Conservation (phyloP, 495 filamentous ascomycete species). For the Penicillium mononematosum region DNA sequence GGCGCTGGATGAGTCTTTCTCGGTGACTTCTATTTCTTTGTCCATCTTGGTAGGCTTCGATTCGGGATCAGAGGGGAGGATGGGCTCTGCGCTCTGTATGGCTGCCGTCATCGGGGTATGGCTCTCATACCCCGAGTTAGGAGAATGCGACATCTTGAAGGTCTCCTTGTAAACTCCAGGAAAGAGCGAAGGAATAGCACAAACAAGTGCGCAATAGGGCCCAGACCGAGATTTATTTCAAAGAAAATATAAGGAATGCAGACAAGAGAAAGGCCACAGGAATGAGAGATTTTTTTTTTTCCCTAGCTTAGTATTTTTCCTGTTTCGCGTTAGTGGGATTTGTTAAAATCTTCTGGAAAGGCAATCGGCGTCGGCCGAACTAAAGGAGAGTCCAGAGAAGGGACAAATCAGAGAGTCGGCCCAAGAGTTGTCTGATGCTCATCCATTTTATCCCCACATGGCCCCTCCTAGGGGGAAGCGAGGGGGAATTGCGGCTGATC, state of each 20-base stretch:
- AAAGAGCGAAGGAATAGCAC: not conserved
- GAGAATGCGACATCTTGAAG: constrained; percentile 15
- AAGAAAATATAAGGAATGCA: not conserved
- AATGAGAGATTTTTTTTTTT: constrained; percentile 1
- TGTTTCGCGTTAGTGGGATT: not conserved
- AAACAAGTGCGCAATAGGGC: not conserved
- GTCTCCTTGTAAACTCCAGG: not conserved
- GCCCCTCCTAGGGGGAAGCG: not conserved
- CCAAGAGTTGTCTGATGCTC: not conserved
- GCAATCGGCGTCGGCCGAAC: not conserved
- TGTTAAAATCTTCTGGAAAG: not conserved
- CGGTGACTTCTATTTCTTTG: constrained; percentile 18
- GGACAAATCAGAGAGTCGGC: not conserved
- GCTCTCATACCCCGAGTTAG: constrained; percentile 7
- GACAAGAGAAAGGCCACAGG: not conserved
- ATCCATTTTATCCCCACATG: constrained; percentile 3
- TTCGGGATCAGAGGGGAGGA: constrained; percentile 12
- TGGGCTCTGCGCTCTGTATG: constrained; percentile 18
- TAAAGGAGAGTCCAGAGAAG: not conserved
- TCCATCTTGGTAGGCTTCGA: constrained; percentile 11
- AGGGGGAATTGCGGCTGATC: not conserved
- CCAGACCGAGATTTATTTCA: not conserved
- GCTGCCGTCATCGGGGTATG: constrained; percentile 17
- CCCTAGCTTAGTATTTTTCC: constrained; percentile 4
- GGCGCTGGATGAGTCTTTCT: constrained; percentile 20